Evolutionary conservation across 2,329 filamentous ascomycete genomes (phyloP).

Genomic region (Mycosphaerelloides madeirae): DNA sequence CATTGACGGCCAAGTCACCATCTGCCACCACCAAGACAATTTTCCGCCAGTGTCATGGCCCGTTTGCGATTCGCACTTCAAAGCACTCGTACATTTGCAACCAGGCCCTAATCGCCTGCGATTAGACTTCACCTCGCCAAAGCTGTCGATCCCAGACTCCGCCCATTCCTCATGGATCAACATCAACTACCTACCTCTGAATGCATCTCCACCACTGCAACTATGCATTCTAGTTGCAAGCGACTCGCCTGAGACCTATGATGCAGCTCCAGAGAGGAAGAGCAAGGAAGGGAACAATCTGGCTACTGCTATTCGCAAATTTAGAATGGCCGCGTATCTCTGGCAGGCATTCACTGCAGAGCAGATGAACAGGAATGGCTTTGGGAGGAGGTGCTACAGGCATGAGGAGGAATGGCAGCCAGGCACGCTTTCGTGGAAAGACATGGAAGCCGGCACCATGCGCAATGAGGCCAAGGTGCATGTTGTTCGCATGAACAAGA

Average conservation of each 20-base stretch:
- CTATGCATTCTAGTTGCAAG: slow-evolving; percentile 81
- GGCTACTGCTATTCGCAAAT: slow-evolving; percentile 78
- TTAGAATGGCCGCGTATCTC: slow-evolving; percentile 88
- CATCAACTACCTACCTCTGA: slow-evolving; percentile 79
- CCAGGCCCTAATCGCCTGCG: slow-evolving; percentile 85
- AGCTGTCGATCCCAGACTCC: slow-evolving; percentile 64
- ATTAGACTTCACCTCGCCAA: slow-evolving; percentile 79
- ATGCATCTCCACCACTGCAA: slow-evolving; percentile 75
- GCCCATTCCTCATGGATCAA: slow-evolving; percentile 76
- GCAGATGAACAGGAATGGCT: slow-evolving; percentile 86
- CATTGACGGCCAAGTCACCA: slow-evolving; percentile 72
- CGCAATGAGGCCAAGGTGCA: slow-evolving; percentile 90
- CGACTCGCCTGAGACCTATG: slow-evolving; percentile 81
- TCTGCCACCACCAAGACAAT: slow-evolving; percentile 76
- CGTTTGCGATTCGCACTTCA: slow-evolving; percentile 84
- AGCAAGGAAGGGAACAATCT: slow-evolving; percentile 78
- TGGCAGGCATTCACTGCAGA: slow-evolving; percentile 98
- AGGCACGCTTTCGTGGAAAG: slow-evolving; percentile 72
- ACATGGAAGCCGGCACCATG: slow-evolving; percentile 66
- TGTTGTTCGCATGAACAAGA: slow-evolving; percentile 75
- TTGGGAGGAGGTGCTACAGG: slow-evolving; percentile 79
- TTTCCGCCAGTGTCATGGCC: slow-evolving; percentile 85
- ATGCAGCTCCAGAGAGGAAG: slow-evolving; percentile 69
- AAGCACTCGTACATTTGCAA: slow-evolving; percentile 81
- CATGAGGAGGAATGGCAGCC: slow-evolving; percentile 94